Evolutionary conservation across 352 stramenopile species (phyloP).

Genomic region (Phytopythium cucurbitacearum): DNA sequence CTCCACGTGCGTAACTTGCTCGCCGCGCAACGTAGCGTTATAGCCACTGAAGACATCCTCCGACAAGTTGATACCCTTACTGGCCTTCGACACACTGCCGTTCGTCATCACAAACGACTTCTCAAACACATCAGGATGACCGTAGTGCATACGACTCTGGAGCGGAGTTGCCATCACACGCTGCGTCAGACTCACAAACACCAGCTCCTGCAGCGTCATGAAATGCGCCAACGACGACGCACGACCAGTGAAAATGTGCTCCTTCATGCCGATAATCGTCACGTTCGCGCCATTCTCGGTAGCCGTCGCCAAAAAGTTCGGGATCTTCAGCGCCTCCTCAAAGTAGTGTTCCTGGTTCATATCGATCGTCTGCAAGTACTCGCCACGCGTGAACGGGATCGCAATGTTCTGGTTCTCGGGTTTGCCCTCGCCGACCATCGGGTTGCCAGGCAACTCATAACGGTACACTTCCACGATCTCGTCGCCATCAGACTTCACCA

Average conservation of each 20-base stretch:
- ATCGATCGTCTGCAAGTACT: conserved; percentile 89
- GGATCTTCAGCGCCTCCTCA: conserved; percentile 87
- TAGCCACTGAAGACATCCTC: conserved; percentile 89
- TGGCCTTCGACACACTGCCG: conserved; percentile 83
- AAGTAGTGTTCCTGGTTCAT: conserved; percentile 91
- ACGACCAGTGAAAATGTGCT: conserved; percentile 87
- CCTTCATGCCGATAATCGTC: conserved; percentile 86
- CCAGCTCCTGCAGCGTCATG: conserved; percentile 85
- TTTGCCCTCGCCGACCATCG: conserved; percentile 82
- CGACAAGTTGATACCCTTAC: conserved; percentile 86
- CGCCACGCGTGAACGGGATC: conserved; percentile 79
- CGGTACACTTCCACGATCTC: conserved; percentile 87
- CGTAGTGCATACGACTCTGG: conserved; percentile 84
- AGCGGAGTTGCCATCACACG: conserved; percentile 75
- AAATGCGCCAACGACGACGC: conserved; percentile 83
- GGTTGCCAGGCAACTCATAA: conserved; percentile 80
- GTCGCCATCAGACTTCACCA: conserved; percentile 80
- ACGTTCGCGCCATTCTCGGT: conserved; percentile 64
- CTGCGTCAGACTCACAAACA: conserved; percentile 86
- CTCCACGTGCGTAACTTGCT: conserved; percentile 76
- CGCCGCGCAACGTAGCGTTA: conserved; percentile 73
- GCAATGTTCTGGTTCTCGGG: conserved; percentile 88
- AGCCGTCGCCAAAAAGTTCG: conserved; percentile 79
- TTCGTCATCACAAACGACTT: conserved; percentile 86
- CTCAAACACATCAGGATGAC: conserved; percentile 86